Evolutionary conservation across 2,329 filamentous ascomycete genomes (phyloP), one percentile per base, ranked within the genome.

Genomic region (Rosellinia necatrix): DNA sequence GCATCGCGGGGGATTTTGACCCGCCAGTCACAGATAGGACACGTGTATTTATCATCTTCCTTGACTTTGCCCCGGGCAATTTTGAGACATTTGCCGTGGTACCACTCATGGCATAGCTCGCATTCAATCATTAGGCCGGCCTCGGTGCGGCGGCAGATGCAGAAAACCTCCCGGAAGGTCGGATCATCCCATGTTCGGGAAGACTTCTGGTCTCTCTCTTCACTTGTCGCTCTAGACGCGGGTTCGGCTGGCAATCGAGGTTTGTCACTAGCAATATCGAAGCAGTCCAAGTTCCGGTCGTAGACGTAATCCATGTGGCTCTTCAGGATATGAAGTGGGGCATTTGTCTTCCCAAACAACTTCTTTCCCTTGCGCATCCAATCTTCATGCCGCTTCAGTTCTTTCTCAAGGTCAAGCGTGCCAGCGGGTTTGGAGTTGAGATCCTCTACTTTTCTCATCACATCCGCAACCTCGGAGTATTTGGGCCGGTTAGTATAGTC

Each of bases 51-150:
- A 70, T 97, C 94, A 61, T 96, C 93, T 70, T 97, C 94, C 75
- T 97, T 97, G 66, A 99, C 91, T 71, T 97, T 99, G 49, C 94
- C 94, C 46, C 94, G 86, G 2, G 94, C 94, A 68, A 99, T 97
- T 77, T 99, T 99, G 32, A 99, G 80, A 68, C 94, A 99, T 73
- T 97, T 97, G 58, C 94, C 93, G 68, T 99, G 94, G 70, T 99
- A 99, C 94, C 94, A 99, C 77, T 99, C 94, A 68, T 97, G 93
- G 74, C 94, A 99, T 34, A 97, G 81, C 71, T 97, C 94, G 71
- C 94, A 99, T 74, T 99, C 94, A 66, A 99, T 97, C 94, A 99
- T 99, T 89, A 97, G 96, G 48, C 94, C 94, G 32, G 93, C 92
- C 74, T 99, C 94, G 6, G 91, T 85, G 61, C 88, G 91, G 57